Base-by-base conservation (phyloP, 2,329 filamentous ascomycete genomes). In the Paecilomyces fulvus region DNA sequence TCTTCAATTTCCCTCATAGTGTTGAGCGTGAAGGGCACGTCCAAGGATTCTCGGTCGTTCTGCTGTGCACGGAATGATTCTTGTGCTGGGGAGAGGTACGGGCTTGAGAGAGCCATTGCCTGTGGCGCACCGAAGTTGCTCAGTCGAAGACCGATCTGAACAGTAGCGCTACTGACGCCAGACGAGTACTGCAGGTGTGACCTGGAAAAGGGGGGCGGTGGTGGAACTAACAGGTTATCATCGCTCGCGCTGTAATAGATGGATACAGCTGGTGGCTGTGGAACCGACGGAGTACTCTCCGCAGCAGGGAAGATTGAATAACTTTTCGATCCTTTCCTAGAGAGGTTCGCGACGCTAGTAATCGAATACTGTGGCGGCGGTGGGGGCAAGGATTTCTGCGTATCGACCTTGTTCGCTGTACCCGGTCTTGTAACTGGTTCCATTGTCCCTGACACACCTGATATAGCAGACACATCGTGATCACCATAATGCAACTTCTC, bases 81-180 rank as follows among this genome's bases (percentile, higher is more conserved):
- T 23, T 25, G 46, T 14, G 11, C 14, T 43, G 37, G 37, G 14
- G 37, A 43, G n/a, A 25, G 20, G 48, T 23, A 49, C 21, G 48
- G 48, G 48, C 25, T 49, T 12, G 20, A 28, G 17, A 49, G 21
- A 12, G 8, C 10, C 48, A 49, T 49, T 49, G 37, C 14, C n/a
- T 43, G 37, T 17, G 49, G 23, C 17, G 50, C n/a, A 30, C 52
- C 54, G 1, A 59, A 53, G 43, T 63, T 61, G 56, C 64, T 66
- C 3, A 67, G 57, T n/a, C 65, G 59, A 2, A 66, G 59, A 14
- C 65, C 65, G 49, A 67, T 67, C 49, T 65, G 65, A 2, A 67
- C 65, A 12, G 65, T 66, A 10, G 63, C 62, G 51, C 56, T 53
- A 53, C 62, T 66, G 17, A 63, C 54, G 33, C 64, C 59, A 1